Evolutionary conservation across 208 protist species (phyloP).

Genomic region (Naegleria fowleri): DNA sequence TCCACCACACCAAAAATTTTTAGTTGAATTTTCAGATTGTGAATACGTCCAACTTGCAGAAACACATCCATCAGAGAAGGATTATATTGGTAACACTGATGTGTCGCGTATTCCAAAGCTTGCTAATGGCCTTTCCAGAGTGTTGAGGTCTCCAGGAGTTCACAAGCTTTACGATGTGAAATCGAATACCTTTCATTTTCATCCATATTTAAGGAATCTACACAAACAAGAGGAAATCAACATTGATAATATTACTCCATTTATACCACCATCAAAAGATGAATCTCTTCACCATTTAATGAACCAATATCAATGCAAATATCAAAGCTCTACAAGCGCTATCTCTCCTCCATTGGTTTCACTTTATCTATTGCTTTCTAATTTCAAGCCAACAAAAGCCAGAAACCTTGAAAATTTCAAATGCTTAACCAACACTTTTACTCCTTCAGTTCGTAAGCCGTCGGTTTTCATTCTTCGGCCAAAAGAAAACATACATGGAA

Average conservation of each 20-base stretch:
- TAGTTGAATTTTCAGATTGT: not conserved
- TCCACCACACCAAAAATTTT: not conserved
- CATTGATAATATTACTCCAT: constrained; percentile 31
- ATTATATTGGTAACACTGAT: not conserved
- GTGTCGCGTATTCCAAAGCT: not conserved
- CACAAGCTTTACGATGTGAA: not conserved
- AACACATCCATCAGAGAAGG: not conserved
- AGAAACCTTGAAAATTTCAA: constrained; percentile 29
- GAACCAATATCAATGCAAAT: not conserved
- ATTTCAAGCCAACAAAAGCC: constrained; percentile 30
- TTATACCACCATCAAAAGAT: constrained; percentile 35
- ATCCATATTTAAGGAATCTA: not conserved
- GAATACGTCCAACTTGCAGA: not conserved
- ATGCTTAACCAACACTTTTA: constrained; percentile 11
- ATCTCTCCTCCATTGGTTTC: constrained; percentile 30
- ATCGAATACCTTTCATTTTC: not conserved
- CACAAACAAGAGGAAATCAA: constrained; percentile 39
- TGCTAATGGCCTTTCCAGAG: not conserved
- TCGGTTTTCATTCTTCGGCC: constrained; percentile 29
- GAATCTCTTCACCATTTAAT: constrained; percentile 30
- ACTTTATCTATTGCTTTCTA: constrained; percentile 33
- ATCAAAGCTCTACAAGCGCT: constrained; percentile 35
- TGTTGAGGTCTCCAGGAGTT: not conserved
- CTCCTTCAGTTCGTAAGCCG: constrained; percentile 26
- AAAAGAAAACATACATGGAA: constrained; percentile 22